Base-by-base conservation (phyloP, 352 stramenopile species). In the Globisporangium ultimum region DNA sequence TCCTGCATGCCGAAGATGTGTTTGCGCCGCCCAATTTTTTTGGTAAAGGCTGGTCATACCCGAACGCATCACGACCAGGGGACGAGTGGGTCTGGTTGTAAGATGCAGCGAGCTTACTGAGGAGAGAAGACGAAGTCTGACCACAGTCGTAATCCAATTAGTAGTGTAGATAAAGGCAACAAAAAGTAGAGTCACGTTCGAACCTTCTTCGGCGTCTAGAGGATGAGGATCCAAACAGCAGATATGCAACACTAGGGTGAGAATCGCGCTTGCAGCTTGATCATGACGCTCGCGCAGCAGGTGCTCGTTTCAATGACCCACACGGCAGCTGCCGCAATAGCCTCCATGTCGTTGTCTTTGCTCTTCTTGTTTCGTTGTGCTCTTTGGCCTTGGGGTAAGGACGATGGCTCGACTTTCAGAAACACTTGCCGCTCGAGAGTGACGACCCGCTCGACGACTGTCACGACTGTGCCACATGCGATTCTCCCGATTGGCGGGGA, bases 301-400 rank as follows among this genome's bases (percentile, higher is more conserved):
- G 79, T 87, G 55, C 77, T 89, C 8, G 82, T 91, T 58, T 91
- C 82, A 40, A 91, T 91, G 36, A 91, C 74, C 78, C 80, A 91
- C 49, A 77, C 60, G 3, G 17, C 17, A 34, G 34, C 28, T 22
- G 17, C 28, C 3, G 14, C 13, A 11, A 32, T 41, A n/a, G 15
- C 15, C 48, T 22, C 51, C 7, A 24, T 59, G 12, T 52, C 43
- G 24, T 32, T 22, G 13, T 52, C 50, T 8, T 38, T 54, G 18
- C 10, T 46, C 12, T 45, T 46, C 45, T 48, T 54, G 15, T 40
- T 11, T 6, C 22, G 22, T 17, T 42, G 24, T 42, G 17, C n/a
- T 21, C 48, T 50, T 13, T 17, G 20, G 40, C n/a, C 24, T 50
- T 15, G 20, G 21, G 21, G 14, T 9, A 32, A 15, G 8, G 60